Evolutionary conservation across 768 basidiomycete species (phyloP), one percentile per base, ranked within the genome.

Genomic region (Glaciozyma martinii): DNA sequence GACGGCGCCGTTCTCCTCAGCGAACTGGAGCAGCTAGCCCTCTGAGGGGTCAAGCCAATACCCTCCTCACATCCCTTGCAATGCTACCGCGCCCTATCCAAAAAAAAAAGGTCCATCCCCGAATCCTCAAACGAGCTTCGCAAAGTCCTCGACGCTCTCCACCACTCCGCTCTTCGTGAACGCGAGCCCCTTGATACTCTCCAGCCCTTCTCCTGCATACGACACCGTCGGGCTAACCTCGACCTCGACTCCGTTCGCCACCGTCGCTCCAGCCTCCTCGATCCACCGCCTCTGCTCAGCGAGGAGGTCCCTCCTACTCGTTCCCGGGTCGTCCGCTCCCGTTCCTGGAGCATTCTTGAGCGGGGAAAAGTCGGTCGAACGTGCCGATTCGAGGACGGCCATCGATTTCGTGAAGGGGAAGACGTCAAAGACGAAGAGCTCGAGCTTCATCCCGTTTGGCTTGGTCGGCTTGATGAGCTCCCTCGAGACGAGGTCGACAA

Each of bases 371-470:
- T 98, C 94, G 65, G 94, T 89, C 65, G 81, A 80, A 62, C 95
- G 80, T 58, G 83, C 83, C 52, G 95, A 90, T 76, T 97, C 92
- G 74, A 98, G 78, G 47, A 97, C 90, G 33, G 87, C 84, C 70
- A 93, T 90, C 58, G 77, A 80, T 74, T 85, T 76, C 8, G 57
- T 62, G 27, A 78, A 74, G 16, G 71, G 71, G 81, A 99, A 97
- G 53, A 99, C 95, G 78, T 99, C 95, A 74, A 99, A 99, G 40
- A 99, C 88, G 78, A 99, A 99, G 80, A 93, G 80, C 78, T 99
- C 95, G 67, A 99, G 84, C 79, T 99, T 99, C 90, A 98, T 94
- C 66, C 95, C 95, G 76, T 99, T 98, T n/a, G 91, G 89, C 74
- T 86, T 85, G 67, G 78, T 76, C 3, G 95, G 93, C 75, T 92